Percentiles rank a stretch among this genome's conserved stretches.
Evolutionary conservation across 495 filamentous ascomycete species (phyloP).

Genomic region (Tuber magnatum): DNA sequence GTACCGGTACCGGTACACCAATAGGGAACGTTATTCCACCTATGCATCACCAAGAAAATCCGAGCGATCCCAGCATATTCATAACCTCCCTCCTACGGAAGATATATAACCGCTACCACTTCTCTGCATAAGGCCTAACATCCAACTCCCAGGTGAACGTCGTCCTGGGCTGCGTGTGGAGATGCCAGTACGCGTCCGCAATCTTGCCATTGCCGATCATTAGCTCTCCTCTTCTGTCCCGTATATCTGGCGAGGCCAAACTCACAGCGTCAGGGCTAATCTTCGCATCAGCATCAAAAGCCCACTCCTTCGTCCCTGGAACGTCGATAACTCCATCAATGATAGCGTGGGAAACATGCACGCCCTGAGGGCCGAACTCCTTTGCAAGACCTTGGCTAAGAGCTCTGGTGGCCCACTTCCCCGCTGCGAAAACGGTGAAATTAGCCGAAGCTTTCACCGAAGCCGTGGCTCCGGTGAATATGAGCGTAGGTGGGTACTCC

Average conservation of each 20-base stretch:
- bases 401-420: constrained; percentile 75
- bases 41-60: not conserved
- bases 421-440: constrained; percentile 65
- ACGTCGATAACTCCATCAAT: constrained; percentile 88
- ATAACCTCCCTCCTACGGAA: not conserved
- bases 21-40: not conserved
- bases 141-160: constrained; percentile 82
- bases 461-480: constrained; percentile 85
- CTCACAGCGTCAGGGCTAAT: constrained; percentile 72
- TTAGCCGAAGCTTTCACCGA: constrained; percentile 65
- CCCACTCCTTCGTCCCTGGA: constrained; percentile 57
- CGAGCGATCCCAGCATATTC: not conserved
- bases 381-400: constrained; percentile 69
- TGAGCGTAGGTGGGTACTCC: constrained; percentile 53
- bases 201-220: constrained; percentile 51
- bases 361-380: constrained; percentile 82
- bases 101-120: constrained; percentile 46
- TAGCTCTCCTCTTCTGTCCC: not conserved
- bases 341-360: constrained; percentile 80
- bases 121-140: constrained; percentile 71
- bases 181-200: constrained; percentile 79
- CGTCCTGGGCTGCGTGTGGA: constrained; percentile 77
- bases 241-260: constrained; percentile 23
- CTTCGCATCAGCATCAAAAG: constrained; percentile 61
- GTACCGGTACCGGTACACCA: not conserved